Conservation (phyloP, 352 stramenopile genomes). For the Phytophthora ramorum region DNA sequence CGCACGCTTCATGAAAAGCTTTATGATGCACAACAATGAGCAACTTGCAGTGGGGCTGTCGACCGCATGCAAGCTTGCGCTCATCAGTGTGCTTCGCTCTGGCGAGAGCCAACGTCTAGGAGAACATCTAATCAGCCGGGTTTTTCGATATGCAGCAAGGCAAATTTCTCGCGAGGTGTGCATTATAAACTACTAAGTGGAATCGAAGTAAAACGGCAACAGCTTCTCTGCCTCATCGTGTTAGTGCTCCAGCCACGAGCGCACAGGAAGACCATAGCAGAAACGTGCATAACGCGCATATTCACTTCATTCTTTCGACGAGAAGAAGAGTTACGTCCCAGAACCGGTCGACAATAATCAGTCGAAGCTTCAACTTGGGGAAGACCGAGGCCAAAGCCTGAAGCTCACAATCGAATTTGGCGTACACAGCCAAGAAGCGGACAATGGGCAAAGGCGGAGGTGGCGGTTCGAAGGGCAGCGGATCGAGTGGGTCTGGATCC, state of each 20-base stretch:
- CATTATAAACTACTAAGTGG: constrained; percentile 32
- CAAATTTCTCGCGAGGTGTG: constrained; percentile 20
- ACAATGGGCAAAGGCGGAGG: constrained; percentile 28
- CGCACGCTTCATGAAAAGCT: constrained; percentile 13
- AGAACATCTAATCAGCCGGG: constrained; percentile 1
- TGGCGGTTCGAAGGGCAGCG: constrained; percentile 17
- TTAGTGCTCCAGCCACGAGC: too few species aligned
- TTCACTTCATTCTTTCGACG: too few species aligned
- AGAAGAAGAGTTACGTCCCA: too few species aligned
- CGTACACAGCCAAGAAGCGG: neutral
- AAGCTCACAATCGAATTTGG: constrained; percentile 16
- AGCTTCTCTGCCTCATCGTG: too few species aligned
- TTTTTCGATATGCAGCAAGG: constrained; percentile 26
- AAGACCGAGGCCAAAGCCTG: constrained; percentile 1
- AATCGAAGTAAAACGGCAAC: neutral
- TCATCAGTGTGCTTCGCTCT: constrained; percentile 9
- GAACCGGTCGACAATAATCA: too few species aligned
- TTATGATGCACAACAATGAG: constrained; percentile 15
- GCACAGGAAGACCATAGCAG: too few species aligned
- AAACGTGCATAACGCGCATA: too few species aligned
- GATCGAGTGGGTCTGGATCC: constrained; percentile 4
- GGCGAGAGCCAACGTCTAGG: neutral
- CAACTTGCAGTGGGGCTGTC: constrained; percentile 9
- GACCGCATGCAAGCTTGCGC: constrained; percentile 7
- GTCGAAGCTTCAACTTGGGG: too few species aligned